phyloP scores from a whole-genome alignment of 306 rosid genomes.

The Glycine soja region DNA sequence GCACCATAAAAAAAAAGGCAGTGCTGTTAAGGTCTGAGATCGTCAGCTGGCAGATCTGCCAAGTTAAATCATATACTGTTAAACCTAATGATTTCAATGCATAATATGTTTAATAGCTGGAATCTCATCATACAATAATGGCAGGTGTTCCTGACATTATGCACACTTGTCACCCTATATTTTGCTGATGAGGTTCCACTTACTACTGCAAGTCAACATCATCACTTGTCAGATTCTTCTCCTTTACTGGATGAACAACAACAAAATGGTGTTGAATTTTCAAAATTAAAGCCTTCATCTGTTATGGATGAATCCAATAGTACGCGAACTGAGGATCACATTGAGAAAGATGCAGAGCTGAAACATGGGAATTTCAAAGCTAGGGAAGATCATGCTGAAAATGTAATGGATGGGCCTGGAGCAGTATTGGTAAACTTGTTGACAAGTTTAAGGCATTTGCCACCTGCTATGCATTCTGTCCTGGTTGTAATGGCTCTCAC shows the following conservation, averaged over 20 bases:
- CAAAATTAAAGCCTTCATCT: slow-evolving; percentile 55
- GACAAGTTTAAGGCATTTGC: slow-evolving; percentile 95
- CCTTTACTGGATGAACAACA: slow-evolving; percentile 76
- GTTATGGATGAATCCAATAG: slow-evolving; percentile 47
- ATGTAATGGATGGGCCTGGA: slow-evolving; percentile 82
- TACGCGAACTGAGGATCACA: slow-evolving; percentile 45
- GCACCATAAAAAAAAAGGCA: slow-evolving; percentile 5
- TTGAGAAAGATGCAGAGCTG: slow-evolving; percentile 52
- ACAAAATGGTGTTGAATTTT: slow-evolving; percentile 59
- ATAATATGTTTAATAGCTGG: slow-evolving; percentile 25
- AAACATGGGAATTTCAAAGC: slow-evolving; percentile 53
- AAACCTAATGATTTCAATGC: slow-evolving; percentile 4
- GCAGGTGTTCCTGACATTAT: slow-evolving; percentile 87
- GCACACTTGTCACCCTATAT: slow-evolving; percentile 84
- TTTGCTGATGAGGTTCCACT: slow-evolving; percentile 96
- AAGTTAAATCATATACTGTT: slow-evolving; percentile 22
- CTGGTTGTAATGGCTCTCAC: slow-evolving; percentile 96
- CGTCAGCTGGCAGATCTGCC: slow-evolving; percentile 30
- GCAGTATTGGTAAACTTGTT: slow-evolving; percentile 90
- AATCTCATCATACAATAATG: slow-evolving; percentile 42
- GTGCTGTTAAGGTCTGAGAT: neutral
- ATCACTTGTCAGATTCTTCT: slow-evolving; percentile 71
- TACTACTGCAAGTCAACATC: slow-evolving; percentile 57
- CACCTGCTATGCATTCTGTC: slow-evolving; percentile 97
- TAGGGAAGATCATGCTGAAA: slow-evolving; percentile 64